Base-by-base conservation (phyloP, 495 filamentous ascomycete species). In the Aspergillus nidulans region DNA sequence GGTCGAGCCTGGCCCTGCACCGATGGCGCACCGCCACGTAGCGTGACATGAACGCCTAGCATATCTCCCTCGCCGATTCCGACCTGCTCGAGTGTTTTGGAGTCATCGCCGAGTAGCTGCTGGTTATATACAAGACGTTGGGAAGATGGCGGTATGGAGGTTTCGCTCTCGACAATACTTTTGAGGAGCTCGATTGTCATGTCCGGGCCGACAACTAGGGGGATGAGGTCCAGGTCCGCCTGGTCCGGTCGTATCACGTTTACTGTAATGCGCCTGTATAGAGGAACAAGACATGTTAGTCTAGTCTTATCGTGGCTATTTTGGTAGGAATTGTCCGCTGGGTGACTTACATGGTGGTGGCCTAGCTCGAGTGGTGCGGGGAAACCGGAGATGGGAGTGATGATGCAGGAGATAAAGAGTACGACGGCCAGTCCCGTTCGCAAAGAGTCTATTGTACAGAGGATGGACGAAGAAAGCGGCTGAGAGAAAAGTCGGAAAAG, bases 101-200 rank as follows among this genome's bases (percentile, higher is more conserved):
- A 68, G 58, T 92, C 85, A 67, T 90, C 85, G 42, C 69, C 75
- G 46, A 98, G 84, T 20, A 94, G 82, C 41, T 84, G 82, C 53
- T 91, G 92, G 65, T 97, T 96, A 74, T 92, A 90, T 69, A 91
- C 94, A 63, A 97, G 81, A 62, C 71, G 68, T 57, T 81, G 79
- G 25, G 68, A 62, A 54, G 63, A 49, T 5, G 76, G 69, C 19
- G 76, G 68, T 25, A 86, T 77, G 59, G 65, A 62, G 34, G 82
- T 83, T 68, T 86, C 85, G 62, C 76, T 81, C 63, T 84, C 71
- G 60, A 98, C 86, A 65, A 90, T 87, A 63, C 83, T 87, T 71
- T 96, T 96, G 50, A 98, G 82, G 43, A 88, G 87, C 61, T 84
- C 85, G 51, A 97, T 67, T n/a, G 87, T 91, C 81, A 94, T 91